A percentile compares a stretch with the other conserved stretches of the same genome.
Conservation (phyloP, 805 yeast species). For the Pichia gijzeniarum region DNA sequence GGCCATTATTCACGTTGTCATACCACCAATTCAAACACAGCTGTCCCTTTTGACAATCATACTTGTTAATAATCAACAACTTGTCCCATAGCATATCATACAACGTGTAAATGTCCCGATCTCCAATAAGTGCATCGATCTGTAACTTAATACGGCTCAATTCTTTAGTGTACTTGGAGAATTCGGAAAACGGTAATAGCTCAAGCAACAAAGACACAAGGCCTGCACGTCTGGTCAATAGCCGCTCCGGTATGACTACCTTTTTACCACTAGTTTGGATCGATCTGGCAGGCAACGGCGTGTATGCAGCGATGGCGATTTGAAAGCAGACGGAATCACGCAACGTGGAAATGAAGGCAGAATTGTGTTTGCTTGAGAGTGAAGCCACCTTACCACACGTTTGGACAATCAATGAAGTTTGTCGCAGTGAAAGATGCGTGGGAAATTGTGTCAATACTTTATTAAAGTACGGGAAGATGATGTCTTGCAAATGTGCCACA, state of each 20-base stretch:
- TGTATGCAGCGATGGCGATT: conserved; percentile 3
- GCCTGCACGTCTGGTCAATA: conserved; percentile 34
- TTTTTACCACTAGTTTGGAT: conserved; percentile 11
- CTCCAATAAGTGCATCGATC: conserved; percentile 22
- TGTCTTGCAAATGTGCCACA: neutral
- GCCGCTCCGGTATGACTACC: conserved; percentile 23
- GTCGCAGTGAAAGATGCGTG: conserved; percentile 41
- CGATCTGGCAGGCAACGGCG: conserved; percentile 9
- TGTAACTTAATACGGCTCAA: conserved; percentile 36
- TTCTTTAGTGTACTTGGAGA: conserved; percentile 39
- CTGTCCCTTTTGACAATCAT: conserved; percentile 50
- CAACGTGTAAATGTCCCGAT: conserved; percentile 35
- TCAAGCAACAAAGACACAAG: conserved; percentile 41
- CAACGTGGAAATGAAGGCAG: neutral
- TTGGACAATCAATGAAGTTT: conserved; percentile 51
- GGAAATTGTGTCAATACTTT: conserved; percentile 52
- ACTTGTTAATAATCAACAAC: conserved; percentile 43
- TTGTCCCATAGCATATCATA: conserved; percentile 43
- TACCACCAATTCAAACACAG: conserved; percentile 63
- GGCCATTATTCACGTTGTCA: conserved; percentile 26
- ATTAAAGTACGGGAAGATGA: conserved; percentile 4
- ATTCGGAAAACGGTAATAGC: conserved; percentile 47
- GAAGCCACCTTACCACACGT: conserved; percentile 35
- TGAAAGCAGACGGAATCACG: conserved; percentile 9
- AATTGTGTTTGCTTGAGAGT: neutral